A percentile compares a stretch with the other conserved stretches of the same genome.
These are phyloP conservation scores for Yamadazyma buinensis DNA, from an alignment of 1,139 yeast species.

Conservation along the genomic window DNA sequence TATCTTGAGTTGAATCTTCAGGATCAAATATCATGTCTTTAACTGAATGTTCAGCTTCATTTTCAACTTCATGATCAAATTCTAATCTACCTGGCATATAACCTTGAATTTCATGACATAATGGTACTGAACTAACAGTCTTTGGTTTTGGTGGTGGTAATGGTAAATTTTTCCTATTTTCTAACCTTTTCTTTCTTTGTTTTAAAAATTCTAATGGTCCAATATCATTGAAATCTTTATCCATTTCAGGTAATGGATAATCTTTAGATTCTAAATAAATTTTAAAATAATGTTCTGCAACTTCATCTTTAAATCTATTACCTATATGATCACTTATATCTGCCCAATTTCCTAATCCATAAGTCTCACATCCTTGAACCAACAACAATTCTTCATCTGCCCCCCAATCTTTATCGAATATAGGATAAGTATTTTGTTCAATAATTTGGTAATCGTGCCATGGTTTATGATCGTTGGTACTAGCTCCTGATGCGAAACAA, in stretches of 20 bases:
- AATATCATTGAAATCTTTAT: constrained; percentile 56
- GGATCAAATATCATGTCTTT: constrained; percentile 96
- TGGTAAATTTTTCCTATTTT: constrained; percentile 62
- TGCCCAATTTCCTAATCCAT: constrained; percentile 96
- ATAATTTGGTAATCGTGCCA: constrained; percentile 90
- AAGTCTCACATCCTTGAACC: constrained; percentile 87
- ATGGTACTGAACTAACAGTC: constrained; percentile 88
- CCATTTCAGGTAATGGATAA: constrained; percentile 83
- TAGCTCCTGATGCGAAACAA: constrained; percentile 83
- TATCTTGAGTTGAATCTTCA: constrained; percentile 83
- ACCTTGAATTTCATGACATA: constrained; percentile 96
- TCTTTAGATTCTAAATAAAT: constrained; percentile 64
- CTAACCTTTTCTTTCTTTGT: constrained; percentile 67
- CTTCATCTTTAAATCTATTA: constrained; percentile 88
- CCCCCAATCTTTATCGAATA: constrained; percentile 91
- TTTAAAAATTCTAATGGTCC: constrained; percentile 68
- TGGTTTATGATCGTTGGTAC: constrained; percentile 85
- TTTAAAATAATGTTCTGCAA: constrained; percentile 71
- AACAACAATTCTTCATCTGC: constrained; percentile 92
- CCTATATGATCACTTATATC: constrained; percentile 95
- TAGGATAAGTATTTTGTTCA: constrained; percentile 94
- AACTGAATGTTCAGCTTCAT: constrained; percentile 91
- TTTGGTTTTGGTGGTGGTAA: constrained; percentile 77
- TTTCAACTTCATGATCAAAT: constrained; percentile 93
- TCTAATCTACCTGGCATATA: constrained; percentile 98